Base-by-base conservation (phyloP, 2,329 filamentous ascomycete genomes). In the Seiridium unicorne region DNA sequence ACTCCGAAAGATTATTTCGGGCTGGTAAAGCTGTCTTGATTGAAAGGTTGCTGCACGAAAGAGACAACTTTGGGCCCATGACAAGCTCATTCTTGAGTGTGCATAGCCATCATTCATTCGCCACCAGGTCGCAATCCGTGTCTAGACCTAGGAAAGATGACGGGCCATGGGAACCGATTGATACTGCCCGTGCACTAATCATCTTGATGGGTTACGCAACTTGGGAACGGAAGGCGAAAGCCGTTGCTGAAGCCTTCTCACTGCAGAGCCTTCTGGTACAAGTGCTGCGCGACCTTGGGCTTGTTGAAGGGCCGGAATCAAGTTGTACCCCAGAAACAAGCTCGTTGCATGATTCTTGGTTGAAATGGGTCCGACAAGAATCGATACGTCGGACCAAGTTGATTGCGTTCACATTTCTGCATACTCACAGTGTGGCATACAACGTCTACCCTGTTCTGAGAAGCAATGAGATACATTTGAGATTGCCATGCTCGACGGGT, bases 401-500 rank as follows among this genome's bases (percentile, higher is more conserved):
- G 2, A 74, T 76, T 3, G 72, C 73, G 0, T 77, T 77, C 38
- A 73, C 73, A 0, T 77, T 77, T 55, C 65, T 76, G 3, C 73
- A 77, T 51, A 75, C 70, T 0, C 73, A 77, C 59, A 76, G 71
- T 55, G 70, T 77, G 6, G 74, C 74, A 2, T 77, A 77, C 60
- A 73, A 77, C 31, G 68, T 74, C 2, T 76, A 75, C 36, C 75
- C 75, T 0, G 69, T 71, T 0, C 63, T 77, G 5, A 69, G 73
- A 1, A 76, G 70, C 36, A 76, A 74, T 48, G 75, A 77, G 60
- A 64, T 77, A 0, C 65, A 69, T 5, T 68, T 77, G 1, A 60
- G 74, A 5, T 60, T 77, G 1, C 74, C 75, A 0, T 76, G 69
- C 44, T 70, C 69, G 1, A 76, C 75, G 3, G 68, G 66, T 3